Percentiles rank a stretch among this genome's conserved stretches.
phyloP scores from a whole-genome alignment of 2,329 filamentous ascomycete genomes.

The Monosporascus sp. region DNA sequence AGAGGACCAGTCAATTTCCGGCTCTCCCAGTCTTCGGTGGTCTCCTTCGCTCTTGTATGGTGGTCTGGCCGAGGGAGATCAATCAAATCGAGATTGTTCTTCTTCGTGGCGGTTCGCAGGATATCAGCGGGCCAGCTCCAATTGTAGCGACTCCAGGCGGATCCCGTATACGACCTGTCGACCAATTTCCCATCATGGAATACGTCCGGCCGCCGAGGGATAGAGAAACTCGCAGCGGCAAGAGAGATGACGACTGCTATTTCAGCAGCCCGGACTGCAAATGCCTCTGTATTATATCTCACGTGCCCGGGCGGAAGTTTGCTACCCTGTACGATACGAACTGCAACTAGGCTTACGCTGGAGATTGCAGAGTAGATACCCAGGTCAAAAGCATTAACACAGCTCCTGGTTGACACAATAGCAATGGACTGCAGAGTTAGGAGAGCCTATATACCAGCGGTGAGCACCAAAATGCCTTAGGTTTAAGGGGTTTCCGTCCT shows the following conservation, averaged over 20 bases:
- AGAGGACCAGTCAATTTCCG: conserved; percentile 45
- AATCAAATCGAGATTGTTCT: conserved; percentile 53
- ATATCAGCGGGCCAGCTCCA: conserved; percentile 59
- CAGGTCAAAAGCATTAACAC: conserved; percentile 47
- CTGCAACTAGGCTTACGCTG: conserved; percentile 35
- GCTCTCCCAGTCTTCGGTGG: conserved; percentile 43
- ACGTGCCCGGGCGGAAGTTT: conserved; percentile 29
- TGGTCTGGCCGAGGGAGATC: conserved; percentile 60
- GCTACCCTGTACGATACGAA: conserved; percentile 41
- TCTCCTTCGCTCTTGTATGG: conserved; percentile 44
- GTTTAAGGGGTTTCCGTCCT: conserved; percentile 23
- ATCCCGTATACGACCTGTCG: conserved; percentile 57
- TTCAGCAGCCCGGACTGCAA: conserved; percentile 44
- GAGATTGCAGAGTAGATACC: conserved; percentile 48
- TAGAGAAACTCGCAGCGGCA: conserved; percentile 41
- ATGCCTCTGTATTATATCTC: conserved; percentile 27
- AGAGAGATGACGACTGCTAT: conserved; percentile 39
- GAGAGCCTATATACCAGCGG: conserved; percentile 33
- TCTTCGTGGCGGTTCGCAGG: conserved; percentile 48
- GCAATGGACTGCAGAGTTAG: conserved; percentile 46
- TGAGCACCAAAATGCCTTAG: conserved; percentile 12
- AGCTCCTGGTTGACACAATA: conserved; percentile 42
- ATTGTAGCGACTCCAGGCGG: conserved; percentile 56
- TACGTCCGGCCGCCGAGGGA: conserved; percentile 65
- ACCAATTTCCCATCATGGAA: conserved; percentile 54